Evolutionary conservation across 2,329 filamentous ascomycete genomes (phyloP).

Genomic region (Drechslerella coelobrocha): DNA sequence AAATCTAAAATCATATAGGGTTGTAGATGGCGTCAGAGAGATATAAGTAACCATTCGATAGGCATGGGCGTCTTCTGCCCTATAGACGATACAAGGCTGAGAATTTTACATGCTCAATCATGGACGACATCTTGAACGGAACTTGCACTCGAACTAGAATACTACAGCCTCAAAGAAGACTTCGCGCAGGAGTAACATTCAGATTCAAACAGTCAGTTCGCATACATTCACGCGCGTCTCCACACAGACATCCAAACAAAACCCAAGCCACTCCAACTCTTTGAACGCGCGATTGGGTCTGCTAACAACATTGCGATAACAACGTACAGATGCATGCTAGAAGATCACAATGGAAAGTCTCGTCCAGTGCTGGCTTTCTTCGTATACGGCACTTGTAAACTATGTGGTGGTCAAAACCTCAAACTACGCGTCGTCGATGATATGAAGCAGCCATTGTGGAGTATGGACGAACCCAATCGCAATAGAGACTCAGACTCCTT

Average conservation of each 20-base stretch:
- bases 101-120: constrained; percentile 8
- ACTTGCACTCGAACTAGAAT: constrained; percentile 13
- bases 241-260: background rate
- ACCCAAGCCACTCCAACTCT: background rate
- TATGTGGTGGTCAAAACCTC: constrained; percentile 19
- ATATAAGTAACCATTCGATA: constrained; percentile 34
- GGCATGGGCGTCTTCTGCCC: constrained; percentile 19
- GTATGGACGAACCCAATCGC: background rate
- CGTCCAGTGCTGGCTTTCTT: constrained; percentile 19
- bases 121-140: constrained; percentile 8
- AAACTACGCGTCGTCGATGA: constrained; percentile 30
- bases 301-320: background rate
- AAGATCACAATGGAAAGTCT: constrained; percentile 13
- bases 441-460: background rate
- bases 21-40: constrained; percentile 24
- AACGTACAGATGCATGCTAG: constrained; percentile 25
- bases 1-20: constrained; percentile 3
- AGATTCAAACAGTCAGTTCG: constrained; percentile 29
- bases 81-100: constrained; percentile 29
- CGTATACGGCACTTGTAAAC: constrained; percentile 12
- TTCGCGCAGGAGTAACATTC: constrained; percentile 8
- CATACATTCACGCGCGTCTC: background rate
- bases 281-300: background rate
- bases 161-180: background rate
- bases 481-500: background rate